Evolutionary conservation across 441 rosid genomes (phyloP), one percentile per base, ranked within the genome.

Genomic region (Eruca vesicaria): DNA sequence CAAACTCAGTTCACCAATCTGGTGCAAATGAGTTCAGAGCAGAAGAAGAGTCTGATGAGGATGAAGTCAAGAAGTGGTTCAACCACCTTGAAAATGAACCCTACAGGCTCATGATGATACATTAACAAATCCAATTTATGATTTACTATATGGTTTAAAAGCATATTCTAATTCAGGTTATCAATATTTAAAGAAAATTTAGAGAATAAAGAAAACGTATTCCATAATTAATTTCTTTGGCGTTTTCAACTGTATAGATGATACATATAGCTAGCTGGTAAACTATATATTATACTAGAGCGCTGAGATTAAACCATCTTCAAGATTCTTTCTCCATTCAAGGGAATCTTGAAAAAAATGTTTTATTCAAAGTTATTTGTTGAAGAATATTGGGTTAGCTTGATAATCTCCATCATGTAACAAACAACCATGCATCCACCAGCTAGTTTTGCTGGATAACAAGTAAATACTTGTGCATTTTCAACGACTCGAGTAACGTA

Each of bases 31-130:
- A 80, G 63, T 78, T 53, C 38, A 43, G 71, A 74, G 41, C 72
- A 31, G 79, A 60, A 20, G 81, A 63, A 58, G 60, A 63, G 20
- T 78, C 64, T 53, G 81, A 72, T 48, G 55, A 48, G 23, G 83
- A 15, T 20, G 91, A 87, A 45, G 80, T 82, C 31, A 80, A 59
- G 60, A 80, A 81, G 50, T 94, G 98, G 98, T 67, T 88, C 6
- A 83, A 80, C 67, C 82, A 83, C 71, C 73, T 94, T 56, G 96
- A 90, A 76, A 85, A 48, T 43, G 97, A 91, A 74, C 90, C 57
- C 9, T 73, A 68, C 36, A 74, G 73, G 71, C 63, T 73, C 28
- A 68, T 68, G 81, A 68, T 68, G 81, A 78, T 73, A 33, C 63
- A 68, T 68, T 78, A 68, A 45, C 10, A 7, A 68, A 62, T 41